These are phyloP conservation scores for Chenopodium berlandieri DNA, from an alignment of 148 eudicot species.

Conservation along the genomic window DNA sequence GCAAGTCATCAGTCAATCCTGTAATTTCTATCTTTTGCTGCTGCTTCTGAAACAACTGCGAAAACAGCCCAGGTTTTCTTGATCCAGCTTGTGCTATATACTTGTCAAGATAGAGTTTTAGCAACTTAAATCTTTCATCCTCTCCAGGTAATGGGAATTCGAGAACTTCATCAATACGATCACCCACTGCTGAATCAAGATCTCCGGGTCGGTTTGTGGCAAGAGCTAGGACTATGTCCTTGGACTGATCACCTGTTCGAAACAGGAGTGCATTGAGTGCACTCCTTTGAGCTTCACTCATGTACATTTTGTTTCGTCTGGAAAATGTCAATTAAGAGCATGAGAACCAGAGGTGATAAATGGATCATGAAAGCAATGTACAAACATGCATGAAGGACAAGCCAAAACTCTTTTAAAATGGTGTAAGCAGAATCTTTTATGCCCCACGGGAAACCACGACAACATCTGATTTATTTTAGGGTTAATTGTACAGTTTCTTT, in stretches of 20 bases:
- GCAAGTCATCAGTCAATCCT: constrained; percentile 71
- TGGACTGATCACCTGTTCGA: constrained; percentile 97
- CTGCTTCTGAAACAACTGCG: constrained; percentile 50
- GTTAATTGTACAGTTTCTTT: not conserved
- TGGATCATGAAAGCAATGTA: not conserved
- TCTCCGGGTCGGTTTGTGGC: constrained; percentile 99
- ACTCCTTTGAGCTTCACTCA: constrained; percentile 99
- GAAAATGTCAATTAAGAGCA: constrained; percentile 13
- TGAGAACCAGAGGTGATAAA: not conserved
- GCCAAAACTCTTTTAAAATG: not conserved
- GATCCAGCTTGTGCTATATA: constrained; percentile 84
- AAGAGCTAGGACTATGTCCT: constrained; percentile 92
- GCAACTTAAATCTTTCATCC: constrained; percentile 75
- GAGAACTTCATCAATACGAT: constrained; percentile 93
- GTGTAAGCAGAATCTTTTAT: not conserved
- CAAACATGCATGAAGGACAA: not conserved
- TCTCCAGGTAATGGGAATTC: constrained; percentile 98
- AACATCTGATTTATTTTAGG: not conserved
- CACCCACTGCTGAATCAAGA: constrained; percentile 96
- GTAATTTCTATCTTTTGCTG: constrained; percentile 82
- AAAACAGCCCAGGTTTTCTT: constrained; percentile 60
- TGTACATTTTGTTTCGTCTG: constrained; percentile 96
- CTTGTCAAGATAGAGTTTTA: constrained; percentile 85
- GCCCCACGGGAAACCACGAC: not conserved
- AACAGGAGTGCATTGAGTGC: constrained; percentile 94